These are phyloP conservation scores for Trichophaea hybrida DNA, from an alignment of 2,329 filamentous ascomycete genomes.

Conservation along the genomic window DNA sequence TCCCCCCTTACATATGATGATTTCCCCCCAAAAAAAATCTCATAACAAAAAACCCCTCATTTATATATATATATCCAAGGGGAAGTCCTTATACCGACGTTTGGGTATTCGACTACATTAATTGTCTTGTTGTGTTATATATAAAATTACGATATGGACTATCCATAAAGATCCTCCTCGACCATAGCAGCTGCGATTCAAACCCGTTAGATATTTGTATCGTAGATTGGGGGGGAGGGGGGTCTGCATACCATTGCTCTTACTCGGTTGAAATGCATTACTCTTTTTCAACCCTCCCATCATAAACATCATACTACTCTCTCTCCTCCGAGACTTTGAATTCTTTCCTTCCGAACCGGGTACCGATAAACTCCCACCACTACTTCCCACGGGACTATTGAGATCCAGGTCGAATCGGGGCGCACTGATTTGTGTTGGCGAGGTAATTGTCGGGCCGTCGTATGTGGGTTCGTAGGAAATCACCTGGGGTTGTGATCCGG, in stretches of 20 bases:
- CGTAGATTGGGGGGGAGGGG: neutral
- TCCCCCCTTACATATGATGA: neutral
- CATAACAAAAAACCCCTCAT: too few relatives aligned
- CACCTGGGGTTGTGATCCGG: constrained; percentile 7
- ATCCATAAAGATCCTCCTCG: constrained; percentile 5
- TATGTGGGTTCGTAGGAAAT: constrained; percentile 33
- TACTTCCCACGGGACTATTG: neutral
- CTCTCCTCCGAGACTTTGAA: constrained; percentile 39
- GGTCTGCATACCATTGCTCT: neutral
- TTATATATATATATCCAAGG: too few relatives aligned
- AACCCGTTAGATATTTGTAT: neutral
- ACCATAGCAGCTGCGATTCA: neutral
- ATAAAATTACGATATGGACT: neutral
- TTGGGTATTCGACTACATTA: neutral
- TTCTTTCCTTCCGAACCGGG: constrained; percentile 32
- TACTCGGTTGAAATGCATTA: neutral
- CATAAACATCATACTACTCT: constrained; percentile 44
- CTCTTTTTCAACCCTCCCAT: constrained; percentile 28
- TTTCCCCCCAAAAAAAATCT: neutral
- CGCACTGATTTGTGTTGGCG: constrained; percentile 11
- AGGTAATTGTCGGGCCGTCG: constrained; percentile 28
- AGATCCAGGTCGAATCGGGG: neutral
- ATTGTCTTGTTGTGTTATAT: neutral
- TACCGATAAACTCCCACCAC: constrained; percentile 23
- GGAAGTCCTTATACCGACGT: too few relatives aligned